Evolutionary conservation across 306 rosid genomes (phyloP).

Genomic region (Rubus idaeus): DNA sequence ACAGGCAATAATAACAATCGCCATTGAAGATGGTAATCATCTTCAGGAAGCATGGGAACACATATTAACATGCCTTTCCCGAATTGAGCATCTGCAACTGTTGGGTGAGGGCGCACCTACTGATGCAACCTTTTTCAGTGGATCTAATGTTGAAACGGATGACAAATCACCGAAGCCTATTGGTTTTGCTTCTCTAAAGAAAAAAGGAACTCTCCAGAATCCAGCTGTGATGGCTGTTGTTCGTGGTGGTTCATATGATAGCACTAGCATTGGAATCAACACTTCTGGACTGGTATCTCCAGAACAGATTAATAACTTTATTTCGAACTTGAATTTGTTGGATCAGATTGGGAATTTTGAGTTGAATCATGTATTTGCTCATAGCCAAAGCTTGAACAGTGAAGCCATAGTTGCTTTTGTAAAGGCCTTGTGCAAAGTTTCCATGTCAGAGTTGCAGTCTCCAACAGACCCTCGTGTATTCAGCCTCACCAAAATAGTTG

Average conservation of each 20-base stretch:
- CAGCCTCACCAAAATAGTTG: constrained; percentile 97
- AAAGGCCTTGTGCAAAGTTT: constrained; percentile 90
- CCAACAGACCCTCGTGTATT: constrained; percentile 99
- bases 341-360: constrained; percentile 96
- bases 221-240: constrained; percentile 95
- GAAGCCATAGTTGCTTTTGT: constrained; percentile 98
- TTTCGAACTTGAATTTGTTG: constrained; percentile 86
- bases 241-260: constrained; percentile 97
- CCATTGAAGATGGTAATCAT: constrained; percentile 94
- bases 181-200: constrained; percentile 74
- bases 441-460: constrained; percentile 95
- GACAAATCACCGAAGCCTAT: constrained; percentile 59
- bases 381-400: constrained; percentile 97
- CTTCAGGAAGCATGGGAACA: constrained; percentile 98
- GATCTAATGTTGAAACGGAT: constrained; percentile 65
- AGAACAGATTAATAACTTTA: constrained; percentile 83
- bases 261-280: constrained; percentile 70
- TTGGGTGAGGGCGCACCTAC: constrained; percentile 98
- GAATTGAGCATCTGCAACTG: constrained; percentile 94
- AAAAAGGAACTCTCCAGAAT: constrained; percentile 83
- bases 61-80: constrained; percentile 92
- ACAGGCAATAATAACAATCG: constrained; percentile 90
- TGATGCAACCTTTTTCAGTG: constrained; percentile 82
- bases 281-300: constrained; percentile 83
- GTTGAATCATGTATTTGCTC: constrained; percentile 97